Percentiles rank a stretch among this genome's conserved stretches.
Conservation (phyloP, 2,329 filamentous ascomycete genomes). For the Onygenales sp. region DNA sequence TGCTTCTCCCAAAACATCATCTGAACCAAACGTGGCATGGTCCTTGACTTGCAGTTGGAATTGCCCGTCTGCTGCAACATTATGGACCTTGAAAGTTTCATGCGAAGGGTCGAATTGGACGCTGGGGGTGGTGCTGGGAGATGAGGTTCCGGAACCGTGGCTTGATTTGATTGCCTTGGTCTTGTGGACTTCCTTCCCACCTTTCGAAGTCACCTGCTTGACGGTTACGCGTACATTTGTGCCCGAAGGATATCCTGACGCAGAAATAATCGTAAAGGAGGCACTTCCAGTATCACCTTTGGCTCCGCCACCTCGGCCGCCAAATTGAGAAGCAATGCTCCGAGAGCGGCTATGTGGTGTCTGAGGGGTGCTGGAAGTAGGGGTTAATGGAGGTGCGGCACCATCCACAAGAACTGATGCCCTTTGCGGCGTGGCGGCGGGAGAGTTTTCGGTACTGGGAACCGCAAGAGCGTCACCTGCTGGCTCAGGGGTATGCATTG, state of each 20-base stretch:
- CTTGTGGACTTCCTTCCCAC: constrained; percentile 72
- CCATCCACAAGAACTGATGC: constrained; percentile 31
- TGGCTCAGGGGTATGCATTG: constrained; percentile 5
- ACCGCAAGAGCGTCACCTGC: constrained; percentile 5
- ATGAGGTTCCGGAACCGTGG: constrained; percentile 21
- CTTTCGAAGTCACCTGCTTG: constrained; percentile 57
- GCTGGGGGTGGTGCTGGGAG: constrained; percentile 16
- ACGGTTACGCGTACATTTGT: constrained; percentile 72
- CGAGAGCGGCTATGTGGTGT: constrained; percentile 37
- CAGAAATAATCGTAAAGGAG: constrained; percentile 68
- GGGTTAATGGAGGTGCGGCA: constrained; percentile 9
- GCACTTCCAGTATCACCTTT: constrained; percentile 61
- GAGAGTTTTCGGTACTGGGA: constrained; percentile 11
- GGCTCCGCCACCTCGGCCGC: constrained; percentile 41
- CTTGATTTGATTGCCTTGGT: constrained; percentile 76
- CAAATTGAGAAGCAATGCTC: constrained; percentile 42
- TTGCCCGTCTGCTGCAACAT: constrained; percentile 64
- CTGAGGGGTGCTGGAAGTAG: constrained; percentile 16
- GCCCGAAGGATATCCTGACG: constrained; percentile 64
- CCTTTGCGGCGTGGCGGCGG: constrained; percentile 28
- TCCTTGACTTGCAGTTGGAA: constrained; percentile 83
- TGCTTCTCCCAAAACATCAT: constrained; percentile 74
- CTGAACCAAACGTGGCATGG: constrained; percentile 73
- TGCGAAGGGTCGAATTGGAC: constrained; percentile 55
- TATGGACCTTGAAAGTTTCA: constrained; percentile 68